Conservation (phyloP, 192 early-diverging fungal genomes). For the Gigaspora rosea region DNA sequence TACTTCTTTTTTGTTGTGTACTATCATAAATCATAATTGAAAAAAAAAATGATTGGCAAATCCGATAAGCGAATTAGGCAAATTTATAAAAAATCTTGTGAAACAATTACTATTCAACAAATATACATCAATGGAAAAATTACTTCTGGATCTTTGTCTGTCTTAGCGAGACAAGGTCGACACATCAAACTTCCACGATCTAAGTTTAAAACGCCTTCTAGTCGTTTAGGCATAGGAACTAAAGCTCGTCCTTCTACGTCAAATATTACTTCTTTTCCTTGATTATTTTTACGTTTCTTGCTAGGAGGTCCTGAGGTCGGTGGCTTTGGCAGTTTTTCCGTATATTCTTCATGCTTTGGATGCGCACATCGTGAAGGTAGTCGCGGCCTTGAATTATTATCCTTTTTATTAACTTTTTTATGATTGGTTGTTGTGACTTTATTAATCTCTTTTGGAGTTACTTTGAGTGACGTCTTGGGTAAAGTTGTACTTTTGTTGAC, state of each 20-base stretch:
- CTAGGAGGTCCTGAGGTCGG: neutral
- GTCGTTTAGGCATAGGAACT: neutral
- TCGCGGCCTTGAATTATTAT: neutral
- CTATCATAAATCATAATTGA: no score
- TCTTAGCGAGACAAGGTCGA: neutral
- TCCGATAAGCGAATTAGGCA: no score
- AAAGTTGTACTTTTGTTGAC: no score
- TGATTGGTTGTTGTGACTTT: no score
- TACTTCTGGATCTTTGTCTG: constrained; percentile 7
- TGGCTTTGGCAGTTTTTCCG: neutral
- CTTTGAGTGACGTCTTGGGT: no score
- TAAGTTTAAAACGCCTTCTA: constrained; percentile 9
- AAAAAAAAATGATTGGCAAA: neutral
- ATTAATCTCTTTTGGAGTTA: no score
- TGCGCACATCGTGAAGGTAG: neutral
- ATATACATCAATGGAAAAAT: no score
- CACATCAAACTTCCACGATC: constrained; percentile 11
- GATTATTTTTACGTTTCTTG: neutral
- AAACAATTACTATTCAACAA: no score
- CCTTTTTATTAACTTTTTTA: no score
- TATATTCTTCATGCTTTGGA: constrained; percentile 3
- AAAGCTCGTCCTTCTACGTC: neutral
- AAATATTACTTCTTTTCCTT: no score
- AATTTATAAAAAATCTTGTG: no score
- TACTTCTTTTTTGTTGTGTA: constrained; percentile 4